These are phyloP conservation scores for Daldinia caldariorum DNA, from an alignment of 495 filamentous ascomycete genomes.

Conservation along the genomic window DNA sequence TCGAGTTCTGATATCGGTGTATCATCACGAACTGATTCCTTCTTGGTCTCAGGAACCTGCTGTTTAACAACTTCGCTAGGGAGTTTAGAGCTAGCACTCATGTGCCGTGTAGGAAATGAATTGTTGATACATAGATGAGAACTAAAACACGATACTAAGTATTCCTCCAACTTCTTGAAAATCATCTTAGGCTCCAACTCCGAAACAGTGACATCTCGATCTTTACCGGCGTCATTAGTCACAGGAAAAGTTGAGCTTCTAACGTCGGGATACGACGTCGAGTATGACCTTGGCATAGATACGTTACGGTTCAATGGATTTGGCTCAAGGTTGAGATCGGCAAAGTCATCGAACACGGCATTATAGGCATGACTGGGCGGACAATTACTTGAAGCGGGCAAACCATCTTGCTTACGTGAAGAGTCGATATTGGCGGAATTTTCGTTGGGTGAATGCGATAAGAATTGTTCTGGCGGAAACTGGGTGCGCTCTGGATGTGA, in stretches of 20 bases:
- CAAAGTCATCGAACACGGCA: constrained; percentile 42
- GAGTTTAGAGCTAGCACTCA: constrained; percentile 46
- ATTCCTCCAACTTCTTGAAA: constrained; percentile 80
- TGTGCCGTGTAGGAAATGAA: constrained; percentile 68
- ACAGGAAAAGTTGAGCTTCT: constrained; percentile 38
- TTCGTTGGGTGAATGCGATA: constrained; percentile 34
- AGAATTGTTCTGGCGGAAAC: constrained; percentile 11
- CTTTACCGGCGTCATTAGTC: constrained; percentile 7
- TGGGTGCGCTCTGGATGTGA: constrained; percentile 18
- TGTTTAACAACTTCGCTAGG: constrained; percentile 37
- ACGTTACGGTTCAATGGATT: constrained; percentile 45
- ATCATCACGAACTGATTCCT: constrained; percentile 45
- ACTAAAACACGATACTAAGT: constrained; percentile 73
- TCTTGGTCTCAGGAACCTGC: constrained; percentile 42
- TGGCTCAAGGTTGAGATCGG: constrained; percentile 43
- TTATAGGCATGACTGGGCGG: constrained; percentile 39
- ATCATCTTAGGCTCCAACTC: constrained; percentile 55
- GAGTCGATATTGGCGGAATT: constrained; percentile 26
- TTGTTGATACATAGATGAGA: constrained; percentile 75
- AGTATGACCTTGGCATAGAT: constrained; percentile 48
- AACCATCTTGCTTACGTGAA: constrained; percentile 34
- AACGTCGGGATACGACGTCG: constrained; percentile 54
- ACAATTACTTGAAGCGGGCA: constrained; percentile 33
- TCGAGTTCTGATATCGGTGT: constrained; percentile 64
- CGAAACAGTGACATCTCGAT: constrained; percentile 29